phyloP scores from a whole-genome alignment of 805 yeast genomes.

The Blastobotrys mokoenaii region DNA sequence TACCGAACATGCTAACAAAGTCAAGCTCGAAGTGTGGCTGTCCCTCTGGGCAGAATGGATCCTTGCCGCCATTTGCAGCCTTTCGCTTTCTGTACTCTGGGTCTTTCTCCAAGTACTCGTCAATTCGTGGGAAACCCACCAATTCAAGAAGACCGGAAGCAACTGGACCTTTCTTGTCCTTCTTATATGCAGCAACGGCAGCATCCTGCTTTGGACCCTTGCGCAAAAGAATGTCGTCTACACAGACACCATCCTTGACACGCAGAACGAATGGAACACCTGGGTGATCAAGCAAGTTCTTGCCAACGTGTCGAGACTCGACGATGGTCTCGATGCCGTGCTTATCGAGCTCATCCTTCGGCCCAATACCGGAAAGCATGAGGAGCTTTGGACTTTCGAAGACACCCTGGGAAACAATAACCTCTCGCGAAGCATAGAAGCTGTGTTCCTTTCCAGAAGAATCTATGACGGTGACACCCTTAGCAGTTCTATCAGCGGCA shows the following conservation, averaged over 20 bases:
- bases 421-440: slow-evolving; percentile 24
- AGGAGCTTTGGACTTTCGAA: slow-evolving; percentile 28
- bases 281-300: slow-evolving; percentile 30
- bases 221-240: slow-evolving; percentile 21
- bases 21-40: slow-evolving; percentile 27
- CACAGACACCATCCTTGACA: slow-evolving; percentile 20
- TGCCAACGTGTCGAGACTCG: slow-evolving; percentile 28
- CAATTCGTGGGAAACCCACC: slow-evolving; percentile 24
- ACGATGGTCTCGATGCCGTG: slow-evolving; percentile 24
- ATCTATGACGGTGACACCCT: slow-evolving; percentile 23
- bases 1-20: slow-evolving; percentile 23
- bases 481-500: slow-evolving; percentile 14
- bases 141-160: slow-evolving; percentile 19
- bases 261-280: slow-evolving; percentile 24
- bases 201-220: slow-evolving; percentile 15
- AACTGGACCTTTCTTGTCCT: slow-evolving; percentile 18
- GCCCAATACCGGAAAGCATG: slow-evolving; percentile 29
- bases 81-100: slow-evolving; percentile 16
- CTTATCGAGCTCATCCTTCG: slow-evolving; percentile 22
- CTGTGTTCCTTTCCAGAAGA: slow-evolving; percentile 19
- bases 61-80: slow-evolving; percentile 24
- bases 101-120: slow-evolving; percentile 22
- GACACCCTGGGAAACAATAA: slow-evolving; percentile 26
- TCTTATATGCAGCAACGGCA: slow-evolving; percentile 15
- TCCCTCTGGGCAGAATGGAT: slow-evolving; percentile 24